Evolutionary conservation across 805 yeast species (phyloP).

Genomic region (Priceomyces castillae): DNA sequence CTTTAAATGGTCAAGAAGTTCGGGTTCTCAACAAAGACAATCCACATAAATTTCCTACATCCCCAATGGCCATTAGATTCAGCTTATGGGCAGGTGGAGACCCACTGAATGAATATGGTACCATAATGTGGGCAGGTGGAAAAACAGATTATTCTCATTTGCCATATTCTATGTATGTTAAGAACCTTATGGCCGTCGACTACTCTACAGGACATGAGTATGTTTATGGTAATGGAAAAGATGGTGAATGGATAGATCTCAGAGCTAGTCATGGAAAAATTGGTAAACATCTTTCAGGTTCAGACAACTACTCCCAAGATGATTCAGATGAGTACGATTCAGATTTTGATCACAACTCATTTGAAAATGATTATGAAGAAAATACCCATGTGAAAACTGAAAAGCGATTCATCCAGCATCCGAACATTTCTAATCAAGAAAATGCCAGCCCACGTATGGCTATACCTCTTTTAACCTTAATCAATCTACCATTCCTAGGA

Average conservation of each 20-base stretch:
- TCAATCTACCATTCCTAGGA: background rate
- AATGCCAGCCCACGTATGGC: background rate
- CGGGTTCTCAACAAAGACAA: slow-evolving; percentile 19
- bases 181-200: slow-evolving; percentile 21
- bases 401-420: background rate
- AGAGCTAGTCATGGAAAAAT: slow-evolving; percentile 12
- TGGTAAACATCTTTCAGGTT: background rate
- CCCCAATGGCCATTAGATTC: slow-evolving; percentile 36
- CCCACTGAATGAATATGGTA: slow-evolving; percentile 28
- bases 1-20: slow-evolving; percentile 25
- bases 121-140: slow-evolving; percentile 43
- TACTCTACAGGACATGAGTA: slow-evolving; percentile 29
- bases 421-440: background rate
- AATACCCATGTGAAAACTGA: background rate
- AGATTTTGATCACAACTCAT: background rate
- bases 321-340: background rate
- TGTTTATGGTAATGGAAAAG: slow-evolving; percentile 24
- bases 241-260: slow-evolving; percentile 13
- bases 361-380: background rate
- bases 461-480: background rate
- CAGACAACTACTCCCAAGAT: background rate
- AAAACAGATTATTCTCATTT: slow-evolving; percentile 25
- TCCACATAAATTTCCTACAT: slow-evolving; percentile 30
- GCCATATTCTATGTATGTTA: slow-evolving; percentile 34
- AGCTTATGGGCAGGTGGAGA: slow-evolving; percentile 47